Evolutionary conservation across 176 grass and related monocot species (phyloP).

Genomic region (Melocanna baccifera): DNA sequence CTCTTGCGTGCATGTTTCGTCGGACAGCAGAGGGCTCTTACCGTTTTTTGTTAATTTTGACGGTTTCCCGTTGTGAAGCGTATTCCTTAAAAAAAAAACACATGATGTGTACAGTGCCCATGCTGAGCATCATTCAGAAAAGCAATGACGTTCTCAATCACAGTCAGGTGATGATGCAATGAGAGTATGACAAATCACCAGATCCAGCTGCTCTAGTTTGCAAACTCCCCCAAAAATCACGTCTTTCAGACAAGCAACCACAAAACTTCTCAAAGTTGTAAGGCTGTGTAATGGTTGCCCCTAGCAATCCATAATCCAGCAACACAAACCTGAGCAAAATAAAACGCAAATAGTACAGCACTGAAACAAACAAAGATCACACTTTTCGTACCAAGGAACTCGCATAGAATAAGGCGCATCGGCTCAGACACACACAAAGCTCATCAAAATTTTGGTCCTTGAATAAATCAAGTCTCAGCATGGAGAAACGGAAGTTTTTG

Average conservation of each 20-base stretch:
- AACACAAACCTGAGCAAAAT: not conserved
- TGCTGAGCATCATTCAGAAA: not conserved
- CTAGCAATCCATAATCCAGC: not conserved
- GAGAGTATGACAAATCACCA: not conserved
- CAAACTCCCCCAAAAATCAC: not conserved
- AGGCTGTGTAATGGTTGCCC: not conserved
- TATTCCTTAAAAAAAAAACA: not conserved
- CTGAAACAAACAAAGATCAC: not conserved
- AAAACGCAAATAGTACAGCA: not conserved
- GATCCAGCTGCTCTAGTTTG: not conserved
- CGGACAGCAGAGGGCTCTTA: not conserved
- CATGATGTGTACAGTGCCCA: not conserved
- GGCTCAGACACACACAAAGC: constrained; percentile 51
- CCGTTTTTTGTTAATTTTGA: not conserved
- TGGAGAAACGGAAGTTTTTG: constrained; percentile 38
- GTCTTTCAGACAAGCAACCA: too few relatives aligned
- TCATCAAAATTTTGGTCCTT: constrained; percentile 41
- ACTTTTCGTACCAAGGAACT: not conserved
- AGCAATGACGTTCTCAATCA: not conserved
- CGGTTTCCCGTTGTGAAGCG: not conserved
- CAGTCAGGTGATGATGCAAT: not conserved
- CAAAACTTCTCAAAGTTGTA: not conserved
- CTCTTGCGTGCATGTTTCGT: not conserved
- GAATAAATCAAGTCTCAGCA: constrained; percentile 42
- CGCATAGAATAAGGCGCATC: not conserved